Base-by-base conservation (phyloP, 2,329 filamentous ascomycete species). In the Beauveria sp. region DNA sequence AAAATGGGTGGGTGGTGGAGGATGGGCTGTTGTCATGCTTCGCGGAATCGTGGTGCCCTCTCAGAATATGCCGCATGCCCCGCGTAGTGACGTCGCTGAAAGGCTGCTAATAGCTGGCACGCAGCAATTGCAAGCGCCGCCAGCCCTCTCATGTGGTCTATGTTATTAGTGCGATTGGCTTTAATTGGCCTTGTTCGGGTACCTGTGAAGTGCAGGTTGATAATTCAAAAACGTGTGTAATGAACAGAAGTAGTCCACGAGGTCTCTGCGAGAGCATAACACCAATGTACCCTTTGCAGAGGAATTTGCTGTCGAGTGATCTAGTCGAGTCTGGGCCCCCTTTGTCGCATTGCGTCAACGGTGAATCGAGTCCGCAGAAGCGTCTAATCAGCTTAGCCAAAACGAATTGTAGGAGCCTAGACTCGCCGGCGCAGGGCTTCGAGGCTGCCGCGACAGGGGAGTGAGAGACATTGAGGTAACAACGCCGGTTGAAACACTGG, bases 1-100 rank as follows among this genome's bases (percentile, higher is more conserved):
- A 34, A 34, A 14, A 24, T 24, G 42, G 28, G n/a, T 38, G 53
- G 53, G 40, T 34, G 43, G 54, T 57, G 55, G 55, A 56, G 54
- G 42, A 51, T 43, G 46, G 38, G 46, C 38, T 51, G 34, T 51
- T 43, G 47, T 50, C 20, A n/a, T 51, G 47, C 26, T 5, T 46
- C 26, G 26, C 18, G 34, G 34, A 22, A 22, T 20, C 22, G 14
- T 46, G 14, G 53, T 56, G 53, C 53, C 34, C 47, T 59, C 18
- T 18, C 26, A 18, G 40, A 60, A 60, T 60, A 60, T 60, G 57
- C 57, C 57, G 57, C 57, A 60, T 52, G 57, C 49, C 57, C 57
- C 57, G 57, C 57, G 57, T 53, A 20, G 49, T 60, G 57, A 53
- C 57, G 57, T 60, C 57, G 57, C 47, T 42, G 57, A 53, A 38